phyloP scores from a whole-genome alignment of 2,329 filamentous ascomycete species.

The Fusarium coicis region DNA sequence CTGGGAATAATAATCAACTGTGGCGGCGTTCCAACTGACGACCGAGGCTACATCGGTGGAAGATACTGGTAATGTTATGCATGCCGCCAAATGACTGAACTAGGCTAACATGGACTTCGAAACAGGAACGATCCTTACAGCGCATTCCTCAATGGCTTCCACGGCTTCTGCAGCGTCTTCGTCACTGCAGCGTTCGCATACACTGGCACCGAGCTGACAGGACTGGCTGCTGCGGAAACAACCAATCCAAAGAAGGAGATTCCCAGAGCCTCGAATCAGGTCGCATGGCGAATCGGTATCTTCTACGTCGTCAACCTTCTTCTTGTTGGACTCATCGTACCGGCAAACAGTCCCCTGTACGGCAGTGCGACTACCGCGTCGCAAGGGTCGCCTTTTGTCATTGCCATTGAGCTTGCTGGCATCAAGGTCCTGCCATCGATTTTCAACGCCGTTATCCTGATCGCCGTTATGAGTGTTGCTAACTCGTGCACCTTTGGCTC shows the following conservation, averaged over 20 bases:
- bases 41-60: background rate
- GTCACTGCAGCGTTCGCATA: background rate
- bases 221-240: background rate
- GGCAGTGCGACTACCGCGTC: background rate
- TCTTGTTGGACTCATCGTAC: background rate
- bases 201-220: background rate
- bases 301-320: background rate
- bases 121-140: background rate
- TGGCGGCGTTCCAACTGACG: background rate
- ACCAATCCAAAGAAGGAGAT: background rate
- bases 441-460: background rate
- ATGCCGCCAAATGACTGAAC: background rate
- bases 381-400: background rate
- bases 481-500: background rate
- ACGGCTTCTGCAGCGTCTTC: background rate
- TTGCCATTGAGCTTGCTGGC: background rate
- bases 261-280: background rate
- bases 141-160: background rate
- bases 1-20: background rate
- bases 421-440: background rate
- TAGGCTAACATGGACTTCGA: background rate
- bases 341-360: background rate
- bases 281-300: background rate
- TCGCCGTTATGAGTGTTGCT: background rate
- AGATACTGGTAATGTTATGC: background rate